Conservation (phyloP, 495 filamentous ascomycete species). For the Penicillium samsonianum region DNA sequence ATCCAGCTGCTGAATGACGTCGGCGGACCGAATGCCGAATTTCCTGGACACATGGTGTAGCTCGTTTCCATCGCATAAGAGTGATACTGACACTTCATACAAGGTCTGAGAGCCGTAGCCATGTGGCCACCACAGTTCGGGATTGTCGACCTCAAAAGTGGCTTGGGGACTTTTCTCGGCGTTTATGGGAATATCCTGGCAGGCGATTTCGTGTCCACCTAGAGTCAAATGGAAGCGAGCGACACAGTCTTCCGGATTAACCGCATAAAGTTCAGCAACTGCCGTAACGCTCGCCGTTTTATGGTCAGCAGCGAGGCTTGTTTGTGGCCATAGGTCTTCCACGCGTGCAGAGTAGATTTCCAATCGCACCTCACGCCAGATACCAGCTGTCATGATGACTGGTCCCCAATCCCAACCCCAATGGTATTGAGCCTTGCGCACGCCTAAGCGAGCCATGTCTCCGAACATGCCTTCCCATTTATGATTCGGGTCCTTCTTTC, state of each 20-base stretch:
- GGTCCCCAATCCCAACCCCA: constrained; percentile 94
- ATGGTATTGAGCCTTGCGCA: constrained; percentile 85
- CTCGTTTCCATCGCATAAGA: constrained; percentile 45
- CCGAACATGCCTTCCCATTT: constrained; percentile 64
- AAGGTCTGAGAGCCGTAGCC: constrained; percentile 77
- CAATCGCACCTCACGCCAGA: constrained; percentile 24
- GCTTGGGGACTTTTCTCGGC: constrained; percentile 49
- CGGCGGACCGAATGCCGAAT: constrained; percentile 70
- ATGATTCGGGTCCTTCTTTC: constrained; percentile 49
- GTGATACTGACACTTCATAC: constrained; percentile 63
- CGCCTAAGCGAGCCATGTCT: constrained; percentile 68
- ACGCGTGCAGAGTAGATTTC: background rate
- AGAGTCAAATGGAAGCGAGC: constrained; percentile 24
- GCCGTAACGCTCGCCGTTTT: constrained; percentile 23
- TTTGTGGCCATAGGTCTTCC: background rate
- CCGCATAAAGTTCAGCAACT: background rate
- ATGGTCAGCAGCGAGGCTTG: constrained; percentile 23
- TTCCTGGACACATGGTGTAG: constrained; percentile 60
- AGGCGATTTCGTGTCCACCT: constrained; percentile 52
- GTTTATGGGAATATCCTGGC: constrained; percentile 49
- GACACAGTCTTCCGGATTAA: background rate
- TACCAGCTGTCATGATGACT: constrained; percentile 26
- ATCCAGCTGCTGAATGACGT: constrained; percentile 68
- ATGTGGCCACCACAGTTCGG: constrained; percentile 78
- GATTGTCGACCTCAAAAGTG: constrained; percentile 58